Percentiles rank a stretch among this genome's conserved stretches.
phyloP scores from a whole-genome alignment of 805 yeast genomes.

The Priceomyces fermenticarens region DNA sequence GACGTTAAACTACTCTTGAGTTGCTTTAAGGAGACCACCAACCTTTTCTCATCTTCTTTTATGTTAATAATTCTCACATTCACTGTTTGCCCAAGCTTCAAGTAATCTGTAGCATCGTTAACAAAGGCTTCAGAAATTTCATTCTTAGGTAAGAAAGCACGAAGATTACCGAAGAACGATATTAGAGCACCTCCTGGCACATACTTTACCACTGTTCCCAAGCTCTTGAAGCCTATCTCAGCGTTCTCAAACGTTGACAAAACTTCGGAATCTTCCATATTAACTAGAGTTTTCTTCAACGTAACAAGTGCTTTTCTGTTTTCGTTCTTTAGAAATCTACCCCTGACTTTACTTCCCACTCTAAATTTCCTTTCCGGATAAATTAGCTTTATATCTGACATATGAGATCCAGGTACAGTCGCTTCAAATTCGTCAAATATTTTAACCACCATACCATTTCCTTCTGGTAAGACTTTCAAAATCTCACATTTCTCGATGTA shows the following conservation, averaged over 20 bases:
- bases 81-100: conserved; percentile 82
- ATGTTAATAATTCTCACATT: conserved; percentile 60
- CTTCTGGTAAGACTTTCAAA: conserved; percentile 51
- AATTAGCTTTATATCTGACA: conserved; percentile 78
- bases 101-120: conserved; percentile 69
- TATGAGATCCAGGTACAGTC: conserved; percentile 67
- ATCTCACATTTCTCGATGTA: conserved; percentile 52
- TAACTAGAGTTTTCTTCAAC: conserved; percentile 79
- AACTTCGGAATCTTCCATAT: conserved; percentile 55
- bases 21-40: conserved; percentile 73
- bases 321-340: conserved; percentile 59
- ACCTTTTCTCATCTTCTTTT: conserved; percentile 49
- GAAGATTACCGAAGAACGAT: conserved; percentile 74
- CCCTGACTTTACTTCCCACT: conserved; percentile 76
- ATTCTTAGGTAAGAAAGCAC: conserved; percentile 78
- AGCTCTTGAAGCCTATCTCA: conserved; percentile 48
- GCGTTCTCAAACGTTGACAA: conserved; percentile 38
- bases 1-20: conserved; percentile 44
- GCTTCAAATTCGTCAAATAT: conserved; percentile 70
- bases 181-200: conserved; percentile 78
- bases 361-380: conserved; percentile 93
- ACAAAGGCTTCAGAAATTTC: conserved; percentile 92
- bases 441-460: conserved; percentile 64
- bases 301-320: conserved; percentile 59
- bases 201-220: conserved; percentile 72